Conservation (phyloP, 2,329 filamentous ascomycete genomes). For the Teratosphaeria epicoccoides region DNA sequence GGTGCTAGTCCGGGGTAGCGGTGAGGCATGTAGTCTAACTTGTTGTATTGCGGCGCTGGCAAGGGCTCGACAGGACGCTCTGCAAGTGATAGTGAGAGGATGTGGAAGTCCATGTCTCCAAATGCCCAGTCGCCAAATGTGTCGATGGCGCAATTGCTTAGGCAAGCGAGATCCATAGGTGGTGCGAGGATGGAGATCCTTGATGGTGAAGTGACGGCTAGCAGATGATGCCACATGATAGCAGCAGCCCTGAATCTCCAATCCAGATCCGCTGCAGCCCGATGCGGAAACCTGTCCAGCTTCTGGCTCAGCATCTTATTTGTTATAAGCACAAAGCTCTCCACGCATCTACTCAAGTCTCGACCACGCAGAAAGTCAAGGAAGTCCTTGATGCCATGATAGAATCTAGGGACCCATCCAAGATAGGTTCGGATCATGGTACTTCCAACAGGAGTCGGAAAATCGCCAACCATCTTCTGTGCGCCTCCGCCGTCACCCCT, state of each 20-base stretch:
- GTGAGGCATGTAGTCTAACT: slow-evolving; percentile 6
- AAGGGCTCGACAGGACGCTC: background rate
- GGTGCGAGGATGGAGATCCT: slow-evolving; percentile 42
- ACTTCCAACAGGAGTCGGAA: background rate
- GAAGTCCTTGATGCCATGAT: slow-evolving; percentile 16
- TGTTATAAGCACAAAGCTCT: slow-evolving; percentile 38
- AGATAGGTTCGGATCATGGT: slow-evolving; percentile 4
- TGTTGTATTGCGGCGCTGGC: slow-evolving; percentile 3
- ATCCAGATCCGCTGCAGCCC: slow-evolving; percentile 24
- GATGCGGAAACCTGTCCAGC: slow-evolving; percentile 25
- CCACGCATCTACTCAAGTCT: slow-evolving; percentile 21
- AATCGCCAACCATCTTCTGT: background rate
- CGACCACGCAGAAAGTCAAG: slow-evolving; percentile 12
- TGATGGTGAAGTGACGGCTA: slow-evolving; percentile 40
- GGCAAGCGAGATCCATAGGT: slow-evolving; percentile 49
- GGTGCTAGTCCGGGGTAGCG: slow-evolving; percentile 13
- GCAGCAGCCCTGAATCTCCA: slow-evolving; percentile 16
- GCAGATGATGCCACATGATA: slow-evolving; percentile 43
- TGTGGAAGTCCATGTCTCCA: slow-evolving; percentile 24
- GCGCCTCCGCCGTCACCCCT: background rate
- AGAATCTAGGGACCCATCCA: slow-evolving; percentile 12
- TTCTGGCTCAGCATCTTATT: slow-evolving; percentile 9
- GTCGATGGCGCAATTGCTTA: slow-evolving; percentile 49
- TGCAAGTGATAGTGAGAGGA: slow-evolving; percentile 16
- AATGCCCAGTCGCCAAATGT: slow-evolving; percentile 31